Conservation (phyloP, 345 rosid species). For the Microthlaspi erraticum region DNA sequence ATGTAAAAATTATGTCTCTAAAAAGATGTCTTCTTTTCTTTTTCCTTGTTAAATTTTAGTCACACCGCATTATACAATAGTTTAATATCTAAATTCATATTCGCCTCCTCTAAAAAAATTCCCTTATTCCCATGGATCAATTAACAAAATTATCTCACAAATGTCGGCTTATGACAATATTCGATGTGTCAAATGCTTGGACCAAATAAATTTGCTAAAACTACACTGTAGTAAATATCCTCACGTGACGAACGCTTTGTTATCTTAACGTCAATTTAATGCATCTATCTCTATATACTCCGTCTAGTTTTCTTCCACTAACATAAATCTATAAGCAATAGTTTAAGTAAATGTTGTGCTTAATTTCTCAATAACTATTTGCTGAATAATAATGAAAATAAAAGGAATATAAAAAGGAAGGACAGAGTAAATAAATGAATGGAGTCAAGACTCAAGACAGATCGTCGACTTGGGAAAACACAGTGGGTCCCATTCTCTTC, state of each 20-base stretch:
- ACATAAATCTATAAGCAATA: not conserved
- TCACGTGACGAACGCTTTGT: slow-evolving; percentile 28
- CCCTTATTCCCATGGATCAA: slow-evolving; percentile 15
- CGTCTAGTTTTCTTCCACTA: not conserved
- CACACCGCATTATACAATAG: slow-evolving; percentile 34
- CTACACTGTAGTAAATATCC: slow-evolving; percentile 15
- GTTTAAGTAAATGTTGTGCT: not conserved
- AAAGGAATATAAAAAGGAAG: not conserved
- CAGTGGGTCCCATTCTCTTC: slow-evolving; percentile 25
- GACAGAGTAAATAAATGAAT: not conserved
- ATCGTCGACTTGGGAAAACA: slow-evolving; percentile 28
- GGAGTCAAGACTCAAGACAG: slow-evolving; percentile 20
- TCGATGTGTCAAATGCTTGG: slow-evolving; percentile 1
- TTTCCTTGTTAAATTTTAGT: slow-evolving; percentile 4
- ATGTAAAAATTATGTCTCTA: slow-evolving; percentile 32
- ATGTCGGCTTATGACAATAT: slow-evolving; percentile 14
- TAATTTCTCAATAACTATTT: slow-evolving; percentile 5
- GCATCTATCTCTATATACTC: not conserved
- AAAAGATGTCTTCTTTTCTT: slow-evolving; percentile 29
- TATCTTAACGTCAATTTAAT: slow-evolving; percentile 23
- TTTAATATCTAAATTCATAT: not conserved
- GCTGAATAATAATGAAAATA: not conserved
- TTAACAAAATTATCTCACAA: slow-evolving; percentile 12
- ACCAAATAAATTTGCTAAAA: slow-evolving; percentile 4
- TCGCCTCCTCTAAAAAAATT: not conserved